Conservation (phyloP, 176 grass and related monocot genomes). For the Carex littledalei region DNA sequence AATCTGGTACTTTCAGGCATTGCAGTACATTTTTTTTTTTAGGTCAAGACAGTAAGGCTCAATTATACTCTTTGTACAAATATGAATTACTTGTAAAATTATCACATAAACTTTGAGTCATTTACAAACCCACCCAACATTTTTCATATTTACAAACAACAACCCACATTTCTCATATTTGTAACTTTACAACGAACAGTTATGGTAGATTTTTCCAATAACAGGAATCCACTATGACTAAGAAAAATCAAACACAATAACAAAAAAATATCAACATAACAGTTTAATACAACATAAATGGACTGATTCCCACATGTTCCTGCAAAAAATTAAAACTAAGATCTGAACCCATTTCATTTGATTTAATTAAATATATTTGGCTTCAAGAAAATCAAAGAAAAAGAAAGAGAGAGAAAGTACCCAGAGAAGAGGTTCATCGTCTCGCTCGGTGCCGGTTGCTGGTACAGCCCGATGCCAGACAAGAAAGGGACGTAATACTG, state of each 20-base stretch:
- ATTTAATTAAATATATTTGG: not conserved
- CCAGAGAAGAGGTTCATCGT: conserved; percentile 16
- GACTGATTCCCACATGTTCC: not conserved
- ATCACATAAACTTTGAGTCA: not conserved
- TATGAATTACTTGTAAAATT: not conserved
- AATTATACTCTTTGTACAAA: not conserved
- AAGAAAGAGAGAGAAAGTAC: not conserved
- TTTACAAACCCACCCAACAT: not conserved
- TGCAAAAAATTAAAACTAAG: not conserved
- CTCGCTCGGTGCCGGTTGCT: conserved; percentile 13
- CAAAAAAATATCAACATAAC: not conserved
- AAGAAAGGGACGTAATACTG: conserved; percentile 72
- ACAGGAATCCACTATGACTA: not conserved
- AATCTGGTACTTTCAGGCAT: no score
- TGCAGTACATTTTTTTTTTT: no score
- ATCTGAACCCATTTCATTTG: not conserved
- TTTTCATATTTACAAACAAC: not conserved
- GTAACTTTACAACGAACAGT: not conserved
- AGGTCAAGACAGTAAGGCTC: no score
- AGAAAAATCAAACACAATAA: not conserved
- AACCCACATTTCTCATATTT: not conserved
- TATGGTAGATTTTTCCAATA: not conserved
- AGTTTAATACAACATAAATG: not conserved
- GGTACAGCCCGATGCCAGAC: conserved; percentile 55
- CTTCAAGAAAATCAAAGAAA: not conserved